phyloP scores from a whole-genome alignment of 495 filamentous ascomycete genomes.

The Podospora australis region DNA sequence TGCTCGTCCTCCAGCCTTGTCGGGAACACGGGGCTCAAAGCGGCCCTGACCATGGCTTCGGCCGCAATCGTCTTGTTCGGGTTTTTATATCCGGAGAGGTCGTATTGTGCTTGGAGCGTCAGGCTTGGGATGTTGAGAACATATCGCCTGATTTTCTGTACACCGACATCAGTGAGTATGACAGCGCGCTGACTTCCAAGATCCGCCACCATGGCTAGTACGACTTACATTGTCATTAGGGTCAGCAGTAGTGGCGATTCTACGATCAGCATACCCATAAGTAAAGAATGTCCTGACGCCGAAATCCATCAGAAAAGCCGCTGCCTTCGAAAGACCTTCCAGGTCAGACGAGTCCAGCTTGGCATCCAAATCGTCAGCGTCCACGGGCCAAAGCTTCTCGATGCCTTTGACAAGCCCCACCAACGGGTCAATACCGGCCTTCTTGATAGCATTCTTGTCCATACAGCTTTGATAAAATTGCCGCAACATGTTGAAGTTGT shows the following conservation, averaged over 20 bases:
- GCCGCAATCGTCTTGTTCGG: neutral
- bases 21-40: neutral
- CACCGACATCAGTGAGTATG: too few relatives aligned
- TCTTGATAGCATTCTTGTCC: constrained; percentile 48
- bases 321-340: neutral
- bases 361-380: neutral
- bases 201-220: neutral
- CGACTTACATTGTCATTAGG: too few relatives aligned
- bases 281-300: too few relatives aligned
- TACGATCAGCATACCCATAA: too few relatives aligned
- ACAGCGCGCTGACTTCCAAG: too few relatives aligned
- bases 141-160: neutral
- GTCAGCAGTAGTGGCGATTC: too few relatives aligned
- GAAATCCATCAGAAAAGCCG: too few relatives aligned
- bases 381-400: constrained; percentile 8
- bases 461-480: constrained; percentile 59
- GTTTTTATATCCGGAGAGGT: neutral
- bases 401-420: constrained; percentile 32
- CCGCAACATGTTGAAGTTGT: constrained; percentile 63
- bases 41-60: neutral
- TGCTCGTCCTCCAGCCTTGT: constrained; percentile 24
- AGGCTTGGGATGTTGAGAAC: neutral
- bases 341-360: neutral
- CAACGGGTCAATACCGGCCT: constrained; percentile 51
- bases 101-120: too few relatives aligned